Conservation (phyloP, 2,329 filamentous ascomycete species). For the Nannizzia gypsea region DNA sequence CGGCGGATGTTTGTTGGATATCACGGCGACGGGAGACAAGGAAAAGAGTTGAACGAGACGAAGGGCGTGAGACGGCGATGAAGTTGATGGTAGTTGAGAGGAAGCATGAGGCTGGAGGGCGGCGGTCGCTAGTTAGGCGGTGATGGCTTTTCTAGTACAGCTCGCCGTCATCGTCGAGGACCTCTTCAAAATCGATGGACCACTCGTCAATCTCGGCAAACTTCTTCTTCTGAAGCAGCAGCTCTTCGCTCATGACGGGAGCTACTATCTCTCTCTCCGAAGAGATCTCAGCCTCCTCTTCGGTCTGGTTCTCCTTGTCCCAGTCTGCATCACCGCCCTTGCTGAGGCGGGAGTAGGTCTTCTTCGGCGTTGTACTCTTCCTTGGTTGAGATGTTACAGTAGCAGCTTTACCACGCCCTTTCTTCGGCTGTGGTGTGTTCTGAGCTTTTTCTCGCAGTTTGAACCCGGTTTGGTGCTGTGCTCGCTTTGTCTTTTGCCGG, state of each 20-base stretch:
- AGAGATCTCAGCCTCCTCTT: neutral
- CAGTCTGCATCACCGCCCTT: neutral
- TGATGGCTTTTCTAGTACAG: neutral
- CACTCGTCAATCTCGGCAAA: slow-evolving; percentile 34
- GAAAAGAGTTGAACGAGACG: neutral
- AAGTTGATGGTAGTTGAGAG: neutral
- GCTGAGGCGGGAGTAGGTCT: slow-evolving; percentile 8
- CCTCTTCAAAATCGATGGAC: slow-evolving; percentile 36
- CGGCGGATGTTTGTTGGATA: neutral
- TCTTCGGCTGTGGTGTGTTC: neutral
- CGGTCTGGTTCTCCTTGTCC: slow-evolving; percentile 2
- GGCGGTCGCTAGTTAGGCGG: too few species aligned
- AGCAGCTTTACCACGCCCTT: neutral
- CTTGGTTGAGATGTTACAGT: neutral
- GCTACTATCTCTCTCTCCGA: neutral
- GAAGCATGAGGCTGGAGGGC: neutral
- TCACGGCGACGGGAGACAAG: too few species aligned
- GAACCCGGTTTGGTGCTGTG: slow-evolving; percentile 11
- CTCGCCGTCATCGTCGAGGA: slow-evolving; percentile 11
- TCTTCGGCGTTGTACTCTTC: neutral
- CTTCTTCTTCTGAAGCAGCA: slow-evolving; percentile 26
- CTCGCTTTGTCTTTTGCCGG: neutral
- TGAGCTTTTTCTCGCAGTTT: slow-evolving; percentile 15
- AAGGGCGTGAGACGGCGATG: neutral
- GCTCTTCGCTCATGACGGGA: slow-evolving; percentile 24